Conservation (phyloP, 2,329 filamentous ascomycete species). For the Capronia coronata region DNA sequence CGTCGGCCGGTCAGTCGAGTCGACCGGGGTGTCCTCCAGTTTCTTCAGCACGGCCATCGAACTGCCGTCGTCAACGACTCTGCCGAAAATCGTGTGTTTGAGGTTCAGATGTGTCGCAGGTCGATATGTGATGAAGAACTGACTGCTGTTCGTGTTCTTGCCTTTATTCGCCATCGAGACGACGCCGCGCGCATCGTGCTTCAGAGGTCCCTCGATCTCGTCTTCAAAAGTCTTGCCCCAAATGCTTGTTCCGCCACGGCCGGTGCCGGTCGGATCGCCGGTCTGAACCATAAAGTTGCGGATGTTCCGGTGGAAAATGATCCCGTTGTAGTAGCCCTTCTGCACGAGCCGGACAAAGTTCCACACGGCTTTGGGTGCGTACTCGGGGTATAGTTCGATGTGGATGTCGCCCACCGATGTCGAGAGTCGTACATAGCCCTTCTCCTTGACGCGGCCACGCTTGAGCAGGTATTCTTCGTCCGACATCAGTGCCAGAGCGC, state of each 20-base stretch:
- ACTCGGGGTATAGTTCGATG: constrained; percentile 83
- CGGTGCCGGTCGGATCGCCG: constrained; percentile 87
- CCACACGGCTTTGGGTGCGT: constrained; percentile 89
- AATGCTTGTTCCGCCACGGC: constrained; percentile 78
- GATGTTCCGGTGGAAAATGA: constrained; percentile 89
- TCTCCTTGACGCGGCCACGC: constrained; percentile 78
- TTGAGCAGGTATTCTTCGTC: constrained; percentile 97
- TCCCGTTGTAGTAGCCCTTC: constrained; percentile 77
- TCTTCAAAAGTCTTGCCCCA: constrained; percentile 95
- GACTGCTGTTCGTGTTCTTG: constrained; percentile 91
- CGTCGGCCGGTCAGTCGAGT: constrained; percentile 67
- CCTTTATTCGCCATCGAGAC: constrained; percentile 97
- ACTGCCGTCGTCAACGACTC: constrained; percentile 62
- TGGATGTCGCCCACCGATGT: constrained; percentile 82
- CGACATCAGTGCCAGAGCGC: constrained; percentile 74
- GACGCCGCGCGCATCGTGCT: constrained; percentile 74
- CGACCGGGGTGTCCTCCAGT: constrained; percentile 71
- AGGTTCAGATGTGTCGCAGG: constrained; percentile 77
- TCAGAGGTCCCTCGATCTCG: constrained; percentile 81
- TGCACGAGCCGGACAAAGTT: constrained; percentile 88
- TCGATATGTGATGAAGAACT: constrained; percentile 92
- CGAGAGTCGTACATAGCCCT: constrained; percentile 83
- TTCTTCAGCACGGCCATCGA: constrained; percentile 58
- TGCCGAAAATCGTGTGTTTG: constrained; percentile 96
- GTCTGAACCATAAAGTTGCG: constrained; percentile 97